phyloP scores from a whole-genome alignment of 805 yeast genomes.

The Grigorovia yakushimaensis region DNA sequence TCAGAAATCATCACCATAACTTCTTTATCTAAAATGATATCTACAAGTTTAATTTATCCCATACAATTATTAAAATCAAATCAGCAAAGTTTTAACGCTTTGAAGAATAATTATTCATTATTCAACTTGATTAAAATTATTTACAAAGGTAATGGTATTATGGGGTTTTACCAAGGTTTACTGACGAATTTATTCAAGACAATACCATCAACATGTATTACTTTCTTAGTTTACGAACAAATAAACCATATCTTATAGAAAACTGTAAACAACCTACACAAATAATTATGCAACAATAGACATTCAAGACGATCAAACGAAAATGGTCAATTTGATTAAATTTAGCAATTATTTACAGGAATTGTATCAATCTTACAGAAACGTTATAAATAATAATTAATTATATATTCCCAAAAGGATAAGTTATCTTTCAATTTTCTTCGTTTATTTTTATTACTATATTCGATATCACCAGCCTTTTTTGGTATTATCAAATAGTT shows the following conservation, averaged over 20 bases:
- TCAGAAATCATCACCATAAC: slow-evolving; percentile 56
- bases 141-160: slow-evolving; percentile 41
- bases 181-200: slow-evolving; percentile 71
- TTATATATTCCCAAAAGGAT: not conserved
- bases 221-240: slow-evolving; percentile 77
- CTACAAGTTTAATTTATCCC: slow-evolving; percentile 69
- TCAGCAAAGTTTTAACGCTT: slow-evolving; percentile 44
- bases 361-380: not conserved
- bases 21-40: slow-evolving; percentile 54
- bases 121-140: slow-evolving; percentile 32
- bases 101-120: slow-evolving; percentile 17
- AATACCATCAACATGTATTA: slow-evolving; percentile 86
- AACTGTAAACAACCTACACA: no score
- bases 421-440: not conserved
- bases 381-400: not conserved
- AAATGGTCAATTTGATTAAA: no score
- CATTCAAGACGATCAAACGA: no score
- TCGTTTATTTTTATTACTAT: not conserved
- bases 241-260: slow-evolving; percentile 27
- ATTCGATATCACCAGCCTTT: not conserved
- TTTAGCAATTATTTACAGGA: no score
- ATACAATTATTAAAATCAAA: slow-evolving; percentile 72
- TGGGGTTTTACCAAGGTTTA: slow-evolving; percentile 78
- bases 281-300: no score
- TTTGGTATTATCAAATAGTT: not conserved